Evolutionary conservation across 2,329 filamentous ascomycete species (phyloP), one percentile per base, ranked within the genome.

Genomic region (Aspergillus sp.): DNA sequence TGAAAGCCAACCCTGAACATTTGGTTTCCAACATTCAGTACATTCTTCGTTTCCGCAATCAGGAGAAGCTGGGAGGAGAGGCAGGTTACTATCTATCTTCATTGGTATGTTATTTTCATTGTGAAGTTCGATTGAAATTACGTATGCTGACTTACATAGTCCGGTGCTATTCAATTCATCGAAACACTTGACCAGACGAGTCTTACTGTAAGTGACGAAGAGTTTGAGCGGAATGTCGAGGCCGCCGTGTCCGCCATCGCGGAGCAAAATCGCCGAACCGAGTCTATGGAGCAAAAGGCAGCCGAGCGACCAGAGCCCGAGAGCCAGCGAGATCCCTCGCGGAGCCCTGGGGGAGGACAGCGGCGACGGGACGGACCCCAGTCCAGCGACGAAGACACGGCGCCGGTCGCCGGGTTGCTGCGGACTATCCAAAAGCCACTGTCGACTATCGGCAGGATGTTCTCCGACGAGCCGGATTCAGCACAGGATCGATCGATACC

Each of bases 1-100:
- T 98, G 28, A 88, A 93, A 68, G 88, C 89, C 40, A 96, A 95
- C 57, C 93, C 93, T 0, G 90, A 96, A 51, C 88, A 97, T 66
- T 74, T 98, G 32, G 90, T 97, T 28, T 96, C 90, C 49, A 98
- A 98, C 65, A 88, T 98, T 3, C 93, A 98, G 67, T 98, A 98
- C 66, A 97, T 98, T 53, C 75, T 97, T 44, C 83, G 94, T 41
- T 98, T 98, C 72, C 82, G 93, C 44, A 96, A 97, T 61, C 93
- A 96, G 67, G 93, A 98, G 45, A 97, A 97, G 66, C 81, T 98
- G 1, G 87, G 86, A 27, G 93, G 93, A n/a, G 93, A 98, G 73
- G 91, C 93, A 9, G 93, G 93, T 8, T 98, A 98, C 69, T 98
- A 98, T 67, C 80, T 98, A 46, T 97, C 91, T 30, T 97, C 93